These are phyloP conservation scores for Zizania palustris DNA, from an alignment of 202 grass and related monocot species.

Conservation along the genomic window DNA sequence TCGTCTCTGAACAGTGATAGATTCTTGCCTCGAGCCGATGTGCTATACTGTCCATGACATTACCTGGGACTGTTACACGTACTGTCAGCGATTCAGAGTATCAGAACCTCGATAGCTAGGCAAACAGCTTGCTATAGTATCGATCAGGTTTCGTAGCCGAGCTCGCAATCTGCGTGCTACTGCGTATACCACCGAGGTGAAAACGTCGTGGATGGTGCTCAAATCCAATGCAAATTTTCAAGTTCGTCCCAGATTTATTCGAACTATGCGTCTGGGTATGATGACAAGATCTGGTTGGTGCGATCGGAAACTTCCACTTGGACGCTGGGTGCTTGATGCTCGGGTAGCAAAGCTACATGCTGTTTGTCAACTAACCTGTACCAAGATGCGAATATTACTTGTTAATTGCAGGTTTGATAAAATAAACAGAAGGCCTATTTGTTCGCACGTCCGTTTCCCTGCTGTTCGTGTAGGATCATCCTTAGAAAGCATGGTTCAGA, in stretches of 20 bases:
- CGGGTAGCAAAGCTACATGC: not conserved
- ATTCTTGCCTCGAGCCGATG: not conserved
- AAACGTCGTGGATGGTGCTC: too few relatives aligned
- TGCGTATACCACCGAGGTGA: too few relatives aligned
- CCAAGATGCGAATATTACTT: not conserved
- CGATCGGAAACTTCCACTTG: slow-evolving; percentile 26
- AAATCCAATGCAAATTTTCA: too few relatives aligned
- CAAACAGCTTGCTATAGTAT: too few relatives aligned
- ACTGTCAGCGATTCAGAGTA: not conserved
- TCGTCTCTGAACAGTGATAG: slow-evolving; percentile 1
- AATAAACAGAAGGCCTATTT: not conserved
- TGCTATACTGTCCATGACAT: not conserved
- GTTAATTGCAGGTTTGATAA: slow-evolving; percentile 1
- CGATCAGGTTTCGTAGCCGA: too few relatives aligned
- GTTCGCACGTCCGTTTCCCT: slow-evolving; percentile 22
- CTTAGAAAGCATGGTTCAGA: not conserved
- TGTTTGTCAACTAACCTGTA: slow-evolving; percentile 29
- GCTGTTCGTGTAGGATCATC: slow-evolving; percentile 14
- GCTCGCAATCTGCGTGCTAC: too few relatives aligned
- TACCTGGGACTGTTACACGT: not conserved
- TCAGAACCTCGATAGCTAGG: too few relatives aligned
- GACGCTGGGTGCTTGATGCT: slow-evolving; percentile 25
- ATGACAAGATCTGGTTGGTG: slow-evolving; percentile 17
- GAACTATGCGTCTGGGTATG: not conserved
- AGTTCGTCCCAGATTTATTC: too few relatives aligned